Percentiles rank a stretch among this genome's conserved stretches.
Evolutionary conservation across 345 rosid genomes (phyloP).

Genomic region (Hibiscus mutabilis): DNA sequence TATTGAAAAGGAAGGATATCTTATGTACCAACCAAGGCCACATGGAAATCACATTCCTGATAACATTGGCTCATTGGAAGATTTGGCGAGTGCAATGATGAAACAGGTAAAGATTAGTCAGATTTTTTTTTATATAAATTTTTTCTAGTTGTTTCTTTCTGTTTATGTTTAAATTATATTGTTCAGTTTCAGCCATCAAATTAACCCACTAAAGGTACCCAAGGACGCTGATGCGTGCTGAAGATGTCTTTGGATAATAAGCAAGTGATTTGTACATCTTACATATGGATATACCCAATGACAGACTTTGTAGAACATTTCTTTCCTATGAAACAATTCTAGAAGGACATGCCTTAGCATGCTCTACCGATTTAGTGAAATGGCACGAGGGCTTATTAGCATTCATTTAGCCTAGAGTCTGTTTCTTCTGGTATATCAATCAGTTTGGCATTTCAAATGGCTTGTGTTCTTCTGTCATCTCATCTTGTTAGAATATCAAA

Average conservation of each 20-base stretch:
- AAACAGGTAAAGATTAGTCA: conserved; percentile 40
- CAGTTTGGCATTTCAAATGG: no score
- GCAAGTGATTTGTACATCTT: background rate
- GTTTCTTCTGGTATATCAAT: background rate
- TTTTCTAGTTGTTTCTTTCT: no score
- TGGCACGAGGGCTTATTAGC: background rate
- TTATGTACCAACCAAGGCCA: conserved; percentile 32
- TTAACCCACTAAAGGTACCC: background rate
- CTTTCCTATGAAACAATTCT: background rate
- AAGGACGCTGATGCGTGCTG: background rate
- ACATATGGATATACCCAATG: background rate
- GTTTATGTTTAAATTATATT: background rate
- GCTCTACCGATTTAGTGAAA: background rate
- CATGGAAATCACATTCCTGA: conserved; percentile 38
- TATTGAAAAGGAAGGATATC: conserved; percentile 38
- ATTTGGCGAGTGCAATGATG: conserved; percentile 49
- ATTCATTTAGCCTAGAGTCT: background rate
- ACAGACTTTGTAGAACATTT: background rate
- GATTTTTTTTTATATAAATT: no score
- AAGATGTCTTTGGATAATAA: background rate
- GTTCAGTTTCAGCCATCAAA: background rate
- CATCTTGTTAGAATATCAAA: no score
- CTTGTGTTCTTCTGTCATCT: no score
- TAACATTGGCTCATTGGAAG: conserved; percentile 63
- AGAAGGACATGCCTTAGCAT: background rate